Conservation (phyloP, 306 rosid species). For the Canavalia gladiata region DNA sequence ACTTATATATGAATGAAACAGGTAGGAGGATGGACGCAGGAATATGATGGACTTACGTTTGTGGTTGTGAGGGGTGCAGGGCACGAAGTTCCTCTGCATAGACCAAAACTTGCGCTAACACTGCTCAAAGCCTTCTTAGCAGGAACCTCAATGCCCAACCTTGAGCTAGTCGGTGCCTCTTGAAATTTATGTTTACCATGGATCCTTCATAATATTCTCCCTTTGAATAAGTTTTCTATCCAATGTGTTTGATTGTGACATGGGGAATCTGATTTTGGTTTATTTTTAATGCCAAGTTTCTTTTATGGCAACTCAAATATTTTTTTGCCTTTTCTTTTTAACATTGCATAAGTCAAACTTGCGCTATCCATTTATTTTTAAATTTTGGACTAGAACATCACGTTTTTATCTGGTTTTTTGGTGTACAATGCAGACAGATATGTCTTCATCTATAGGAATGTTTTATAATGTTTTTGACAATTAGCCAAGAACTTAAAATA, state of each 20-base stretch:
- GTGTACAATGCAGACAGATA: no score
- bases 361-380: neutral
- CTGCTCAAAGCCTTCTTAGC: constrained; percentile 75
- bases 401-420: no score
- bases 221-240: neutral
- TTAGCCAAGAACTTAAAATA: neutral
- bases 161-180: constrained; percentile 50
- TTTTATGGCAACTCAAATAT: neutral
- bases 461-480: no score
- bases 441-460: no score
- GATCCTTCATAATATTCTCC: neutral
- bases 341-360: neutral
- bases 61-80: constrained; percentile 94
- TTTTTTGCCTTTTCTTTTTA: no score
- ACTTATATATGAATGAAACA: constrained; percentile 44
- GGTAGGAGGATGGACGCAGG: constrained; percentile 99
- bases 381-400: no score
- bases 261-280: neutral
- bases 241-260: neutral
- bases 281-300: neutral
- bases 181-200: constrained; percentile 39
- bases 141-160: constrained; percentile 71
- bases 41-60: constrained; percentile 83
- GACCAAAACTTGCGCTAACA: constrained; percentile 80
- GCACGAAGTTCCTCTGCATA: constrained; percentile 93